These are phyloP conservation scores for Amoeboaphelidium protococcarum DNA, from an alignment of 371 early-diverging fungal species.

Conservation along the genomic window DNA sequence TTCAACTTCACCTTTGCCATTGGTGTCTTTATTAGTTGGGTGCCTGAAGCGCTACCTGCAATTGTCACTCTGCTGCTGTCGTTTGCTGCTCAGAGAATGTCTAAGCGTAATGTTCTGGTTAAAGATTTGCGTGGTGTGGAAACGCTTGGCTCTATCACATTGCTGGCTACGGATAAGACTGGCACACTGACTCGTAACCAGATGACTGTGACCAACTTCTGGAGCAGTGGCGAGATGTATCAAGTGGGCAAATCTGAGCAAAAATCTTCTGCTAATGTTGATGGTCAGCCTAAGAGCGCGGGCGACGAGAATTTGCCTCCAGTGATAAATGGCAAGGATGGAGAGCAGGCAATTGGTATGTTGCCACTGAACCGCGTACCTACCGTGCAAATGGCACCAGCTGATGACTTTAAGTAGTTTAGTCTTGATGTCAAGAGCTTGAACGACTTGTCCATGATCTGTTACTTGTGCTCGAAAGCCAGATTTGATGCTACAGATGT, in stretches of 20 bases:
- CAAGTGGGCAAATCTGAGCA: background rate
- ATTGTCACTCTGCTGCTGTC: slow-evolving; percentile 42
- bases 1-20: slow-evolving; percentile 48
- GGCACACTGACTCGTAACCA: slow-evolving; percentile 84
- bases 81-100: slow-evolving; percentile 82
- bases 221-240: slow-evolving; percentile 36
- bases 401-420: slow-evolving; percentile 12
- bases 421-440: slow-evolving; percentile 14
- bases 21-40: slow-evolving; percentile 28
- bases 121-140: slow-evolving; percentile 85
- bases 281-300: background rate
- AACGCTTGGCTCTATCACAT: slow-evolving; percentile 76
- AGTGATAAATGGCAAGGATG: background rate
- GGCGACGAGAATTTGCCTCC: background rate
- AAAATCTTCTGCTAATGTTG: background rate
- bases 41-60: slow-evolving; percentile 20
- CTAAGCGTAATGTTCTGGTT: slow-evolving; percentile 55
- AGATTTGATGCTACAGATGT: slow-evolving; percentile 60
- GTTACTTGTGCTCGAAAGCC: slow-evolving; percentile 27
- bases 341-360: background rate
- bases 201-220: slow-evolving; percentile 72
- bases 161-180: slow-evolving; percentile 83
- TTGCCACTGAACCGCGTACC: too few species aligned
- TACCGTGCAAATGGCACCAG: too few species aligned
- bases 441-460: slow-evolving; percentile 26